Evolutionary conservation across 2,329 filamentous ascomycete species (phyloP), one percentile per base, ranked within the genome.

Genomic region (Alternaria tenuissima): DNA sequence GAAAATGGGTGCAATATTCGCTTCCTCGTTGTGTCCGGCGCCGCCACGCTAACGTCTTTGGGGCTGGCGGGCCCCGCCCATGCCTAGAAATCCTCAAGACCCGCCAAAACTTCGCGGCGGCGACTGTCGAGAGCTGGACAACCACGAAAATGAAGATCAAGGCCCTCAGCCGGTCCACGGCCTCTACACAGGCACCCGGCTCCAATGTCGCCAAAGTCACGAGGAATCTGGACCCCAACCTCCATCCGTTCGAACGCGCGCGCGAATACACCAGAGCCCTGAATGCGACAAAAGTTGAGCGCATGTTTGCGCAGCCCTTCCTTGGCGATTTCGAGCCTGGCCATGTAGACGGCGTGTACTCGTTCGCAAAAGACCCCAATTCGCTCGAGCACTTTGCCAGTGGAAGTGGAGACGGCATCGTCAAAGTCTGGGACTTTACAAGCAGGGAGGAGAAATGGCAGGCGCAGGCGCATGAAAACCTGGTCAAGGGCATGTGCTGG

Each of bases 401-500:
- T 47, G 76, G 76, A 32, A 77, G 74, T 52, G 76, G 94, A 65
- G 95, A 99, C 78, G 94, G 95, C 66, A 88, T 97, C 9, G 87
- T 99, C 59, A 99, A 99, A 80, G 91, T 95, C 34, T 96, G 93
- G 93, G 90, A 96, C 79, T 81, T 95, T 68, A 87, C 89, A 8
- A 89, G 84, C 63, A 83, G 87, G 57, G 88, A 91, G 28, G 90
- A 95, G 75, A 85, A 90, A 48, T 94, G 91, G 89, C 86, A 91
- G 70, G 86, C 87, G 3, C 88, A 91, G 64, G 94, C 93, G 24
- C 96, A 99, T 77, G 92, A 97, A 70, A 96, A 96, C 69, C 90
- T 97, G 44, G 92, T 98, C 69, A 97, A 96, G 83, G 91, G 91
- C 14, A 85, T 97, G 76, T 91, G 89, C 69, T 99, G 94, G 91